Evolutionary conservation across 2,329 filamentous ascomycete species (phyloP).

Genomic region (Trichophyton simii): DNA sequence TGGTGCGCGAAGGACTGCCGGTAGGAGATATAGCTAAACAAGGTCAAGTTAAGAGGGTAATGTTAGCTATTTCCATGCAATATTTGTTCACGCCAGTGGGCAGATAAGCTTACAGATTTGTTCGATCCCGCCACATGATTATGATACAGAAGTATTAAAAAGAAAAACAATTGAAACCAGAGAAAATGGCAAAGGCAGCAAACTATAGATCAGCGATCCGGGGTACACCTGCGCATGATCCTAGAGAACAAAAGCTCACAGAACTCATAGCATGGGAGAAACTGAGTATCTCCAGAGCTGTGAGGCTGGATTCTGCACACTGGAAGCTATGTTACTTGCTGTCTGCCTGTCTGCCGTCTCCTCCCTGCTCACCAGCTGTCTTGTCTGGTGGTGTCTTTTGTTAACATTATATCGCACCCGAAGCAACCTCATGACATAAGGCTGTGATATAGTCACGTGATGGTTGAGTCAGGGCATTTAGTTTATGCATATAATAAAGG

Average conservation of each 20-base stretch:
- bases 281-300: not conserved
- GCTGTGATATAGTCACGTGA: not conserved
- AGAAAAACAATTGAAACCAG: not conserved
- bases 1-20: slow-evolving; percentile 96
- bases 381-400: not conserved
- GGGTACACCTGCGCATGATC: slow-evolving; percentile 1
- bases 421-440: not conserved
- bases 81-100: not conserved
- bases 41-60: slow-evolving; percentile 5
- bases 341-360: not conserved
- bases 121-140: slow-evolving; percentile 96
- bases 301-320: not conserved
- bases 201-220: slow-evolving; percentile 1
- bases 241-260: not conserved
- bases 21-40: slow-evolving; percentile 87
- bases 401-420: not conserved
- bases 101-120: slow-evolving; percentile 64
- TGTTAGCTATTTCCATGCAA: not conserved
- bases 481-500: not conserved
- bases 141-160: not conserved
- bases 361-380: not conserved
- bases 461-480: not conserved
- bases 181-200: not conserved
- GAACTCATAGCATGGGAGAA: not conserved
- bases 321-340: not conserved